Conservation (phyloP, 148 eudicot species). For the Dianthus caryophyllus region DNA sequence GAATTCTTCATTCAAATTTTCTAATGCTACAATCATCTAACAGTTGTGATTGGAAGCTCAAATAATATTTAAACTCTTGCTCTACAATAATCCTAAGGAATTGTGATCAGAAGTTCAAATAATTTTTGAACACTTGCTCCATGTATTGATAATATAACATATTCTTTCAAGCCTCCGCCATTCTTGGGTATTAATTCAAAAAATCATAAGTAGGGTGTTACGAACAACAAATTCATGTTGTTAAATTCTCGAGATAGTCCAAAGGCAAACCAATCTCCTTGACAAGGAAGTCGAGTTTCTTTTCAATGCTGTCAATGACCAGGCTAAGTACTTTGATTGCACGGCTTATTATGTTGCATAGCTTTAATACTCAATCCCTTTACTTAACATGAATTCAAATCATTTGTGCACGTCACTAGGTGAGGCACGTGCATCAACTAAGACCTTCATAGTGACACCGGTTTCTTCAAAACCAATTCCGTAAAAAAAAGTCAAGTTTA, state of each 20-base stretch:
- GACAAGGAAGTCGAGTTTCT: conserved; percentile 47
- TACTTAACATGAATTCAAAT: conserved; percentile 45
- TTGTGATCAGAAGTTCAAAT: too few relatives aligned
- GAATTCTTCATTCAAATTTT: too few relatives aligned
- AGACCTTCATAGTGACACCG: conserved; percentile 31
- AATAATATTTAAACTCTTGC: too few relatives aligned
- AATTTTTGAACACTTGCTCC: too few relatives aligned
- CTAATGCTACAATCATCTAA: too few relatives aligned
- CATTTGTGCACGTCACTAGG: conserved; percentile 46
- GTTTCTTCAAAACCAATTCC: conserved; percentile 70
- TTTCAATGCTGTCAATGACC: conserved; percentile 30
- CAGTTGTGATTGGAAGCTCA: too few relatives aligned
- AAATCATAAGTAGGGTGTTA: too few relatives aligned
- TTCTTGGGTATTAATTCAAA: too few relatives aligned
- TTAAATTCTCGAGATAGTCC: conserved; percentile 47
- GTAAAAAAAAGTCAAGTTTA: conserved; percentile 52
- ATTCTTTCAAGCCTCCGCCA: too few relatives aligned
- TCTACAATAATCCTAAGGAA: too few relatives aligned
- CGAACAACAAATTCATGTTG: too few relatives aligned
- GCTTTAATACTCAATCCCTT: conserved; percentile 46
- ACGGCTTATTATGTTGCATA: conserved; percentile 44
- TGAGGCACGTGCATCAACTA: conserved; percentile 34
- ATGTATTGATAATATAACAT: too few relatives aligned
- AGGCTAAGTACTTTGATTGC: conserved; percentile 57
- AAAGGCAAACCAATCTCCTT: conserved; percentile 41